Evolutionary conservation across 345 rosid genomes (phyloP).

Genomic region (Durio zibethinus): DNA sequence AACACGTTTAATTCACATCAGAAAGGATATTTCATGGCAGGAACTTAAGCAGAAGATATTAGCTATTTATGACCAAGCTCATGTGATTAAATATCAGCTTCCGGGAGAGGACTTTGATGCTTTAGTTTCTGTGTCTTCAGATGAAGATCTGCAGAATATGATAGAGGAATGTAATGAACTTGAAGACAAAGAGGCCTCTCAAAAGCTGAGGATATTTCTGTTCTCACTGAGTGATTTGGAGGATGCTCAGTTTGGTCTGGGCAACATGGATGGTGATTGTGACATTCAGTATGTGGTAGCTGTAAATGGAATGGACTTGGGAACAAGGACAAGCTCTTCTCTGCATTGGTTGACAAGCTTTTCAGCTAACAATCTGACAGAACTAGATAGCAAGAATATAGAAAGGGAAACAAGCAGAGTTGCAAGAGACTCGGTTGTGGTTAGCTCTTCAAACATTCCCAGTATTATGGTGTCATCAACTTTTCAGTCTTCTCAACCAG

Average conservation of each 20-base stretch:
- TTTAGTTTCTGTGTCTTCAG: constrained; percentile 82
- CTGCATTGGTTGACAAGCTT: constrained; percentile 45
- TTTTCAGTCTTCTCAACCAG: constrained; percentile 36
- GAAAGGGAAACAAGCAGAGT: constrained; percentile 31
- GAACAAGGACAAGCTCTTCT: constrained; percentile 41
- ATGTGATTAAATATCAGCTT: constrained; percentile 80
- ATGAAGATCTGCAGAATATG: constrained; percentile 89
- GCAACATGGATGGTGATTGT: constrained; percentile 47
- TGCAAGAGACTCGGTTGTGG: constrained; percentile 33
- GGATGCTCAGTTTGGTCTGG: constrained; percentile 55
- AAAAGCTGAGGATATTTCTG: constrained; percentile 70
- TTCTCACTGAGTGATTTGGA: constrained; percentile 66
- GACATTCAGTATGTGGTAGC: constrained; percentile 74
- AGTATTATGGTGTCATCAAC: constrained; percentile 32
- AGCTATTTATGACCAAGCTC: constrained; percentile 57
- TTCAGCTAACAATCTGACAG: constrained; percentile 55
- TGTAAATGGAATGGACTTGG: constrained; percentile 71
- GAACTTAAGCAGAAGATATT: constrained; percentile 60
- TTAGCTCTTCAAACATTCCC: constrained; percentile 37
- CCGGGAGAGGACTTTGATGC: constrained; percentile 97
- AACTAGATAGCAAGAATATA: constrained; percentile 37
- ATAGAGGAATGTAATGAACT: constrained; percentile 73
- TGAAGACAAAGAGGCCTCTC: constrained; percentile 52
- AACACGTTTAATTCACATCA: constrained; percentile 60
- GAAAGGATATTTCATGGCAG: constrained; percentile 62